Evolutionary conservation across 2,329 filamentous ascomycete species (phyloP), one percentile per base, ranked within the genome.

Genomic region (Rosellinia necatrix): DNA sequence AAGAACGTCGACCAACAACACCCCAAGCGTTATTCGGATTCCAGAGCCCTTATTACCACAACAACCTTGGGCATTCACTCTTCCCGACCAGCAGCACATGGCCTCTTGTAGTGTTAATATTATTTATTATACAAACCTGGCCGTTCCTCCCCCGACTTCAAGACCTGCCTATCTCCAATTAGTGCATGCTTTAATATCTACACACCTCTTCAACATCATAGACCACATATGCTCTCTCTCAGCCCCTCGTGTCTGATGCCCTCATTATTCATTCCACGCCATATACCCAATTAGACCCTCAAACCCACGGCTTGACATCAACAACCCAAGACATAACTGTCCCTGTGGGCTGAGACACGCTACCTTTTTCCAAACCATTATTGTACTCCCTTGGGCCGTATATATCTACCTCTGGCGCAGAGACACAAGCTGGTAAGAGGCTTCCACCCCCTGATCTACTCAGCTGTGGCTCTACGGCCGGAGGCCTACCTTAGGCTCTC

Each of bases 331-430:
- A 56, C 54, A 52, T 61, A 53, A 51, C 57, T 62, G 49, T 56
- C 40, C 41, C 15, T 52, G 56, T 60, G 53, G 58, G 49, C 59
- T 60, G 49, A 66, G 63, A 66, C 65, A 66, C 49, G 41, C 43
- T 38, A 52, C 51, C 60, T 59, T 58, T 55, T 60, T 41, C 50
- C 49, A 51, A 19, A 46, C 52, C 56, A 41, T 30, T 50, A 50
- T 42, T 50, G 30, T 32, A 43, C 43, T 21, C 34, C 10, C 53
- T 55, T 41, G 49, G 56, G 50, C 42, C 60, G n/a, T n/a, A 55
- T 58, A 62, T 56, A 64, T 49, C 41, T 30, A 49, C 41, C 56
- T 59, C 58, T 51, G 24, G 41, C 46, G 50, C 51, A 62, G 53
- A 61, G 56, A 61, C 53, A 60, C 40, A 30, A 9, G 24, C 40